phyloP scores from a whole-genome alignment of 306 rosid species.

The Mimosa pudica region DNA sequence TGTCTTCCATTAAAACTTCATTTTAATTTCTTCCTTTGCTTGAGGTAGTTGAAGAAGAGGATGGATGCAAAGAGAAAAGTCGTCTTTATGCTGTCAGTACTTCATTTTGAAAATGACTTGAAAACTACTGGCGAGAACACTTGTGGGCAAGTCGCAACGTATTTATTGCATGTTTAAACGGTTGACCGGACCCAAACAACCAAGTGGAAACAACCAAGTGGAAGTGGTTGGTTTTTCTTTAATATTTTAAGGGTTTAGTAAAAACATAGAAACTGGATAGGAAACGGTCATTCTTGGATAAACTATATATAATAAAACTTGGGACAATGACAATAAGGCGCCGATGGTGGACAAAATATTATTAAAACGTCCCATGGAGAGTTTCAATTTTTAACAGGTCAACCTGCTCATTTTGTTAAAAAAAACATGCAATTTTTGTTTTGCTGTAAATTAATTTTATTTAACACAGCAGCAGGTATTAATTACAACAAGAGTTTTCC shows the following conservation, averaged over 20 bases:
- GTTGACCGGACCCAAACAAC: background rate
- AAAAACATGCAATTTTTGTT: too few species aligned
- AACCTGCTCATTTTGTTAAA: too few species aligned
- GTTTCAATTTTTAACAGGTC: too few species aligned
- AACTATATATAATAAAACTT: too few species aligned
- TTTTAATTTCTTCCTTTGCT: background rate
- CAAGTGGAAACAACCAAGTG: background rate
- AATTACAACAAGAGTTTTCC: too few species aligned
- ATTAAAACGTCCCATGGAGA: too few species aligned
- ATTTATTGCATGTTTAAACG: background rate
- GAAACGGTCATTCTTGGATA: too few species aligned
- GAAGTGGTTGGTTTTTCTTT: background rate
- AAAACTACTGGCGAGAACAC: too few species aligned
- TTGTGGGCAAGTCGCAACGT: background rate
- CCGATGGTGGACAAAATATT: too few species aligned
- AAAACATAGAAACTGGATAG: background rate
- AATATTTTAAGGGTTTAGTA: background rate
- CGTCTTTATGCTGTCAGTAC: background rate
- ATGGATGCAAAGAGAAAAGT: background rate
- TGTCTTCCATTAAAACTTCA: slow-evolving; percentile 74
- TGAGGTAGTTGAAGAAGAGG: background rate
- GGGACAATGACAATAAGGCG: too few species aligned
- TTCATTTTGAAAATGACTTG: background rate
- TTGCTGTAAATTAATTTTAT: too few species aligned
- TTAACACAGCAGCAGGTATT: too few species aligned